Conservation (phyloP, 225 moss, liverwort and hornwort genomes). For the Pseudisothecium myosuroides region DNA sequence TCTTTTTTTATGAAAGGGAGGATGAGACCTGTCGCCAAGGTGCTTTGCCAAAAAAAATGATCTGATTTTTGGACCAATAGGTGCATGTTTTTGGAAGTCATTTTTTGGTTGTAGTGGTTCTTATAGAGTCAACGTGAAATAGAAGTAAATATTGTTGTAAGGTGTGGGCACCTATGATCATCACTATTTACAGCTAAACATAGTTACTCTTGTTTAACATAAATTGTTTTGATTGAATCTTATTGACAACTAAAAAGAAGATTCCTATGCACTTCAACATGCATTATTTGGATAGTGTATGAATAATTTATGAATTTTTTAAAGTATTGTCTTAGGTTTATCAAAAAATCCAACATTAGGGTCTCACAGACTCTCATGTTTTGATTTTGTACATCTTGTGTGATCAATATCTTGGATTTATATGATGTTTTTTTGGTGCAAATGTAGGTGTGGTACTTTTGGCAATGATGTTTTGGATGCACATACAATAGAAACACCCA, state of each 20-base stretch:
- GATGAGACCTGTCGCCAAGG: not conserved
- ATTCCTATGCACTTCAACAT: accelerated
- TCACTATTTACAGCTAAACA: accelerated
- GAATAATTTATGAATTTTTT: too few species aligned
- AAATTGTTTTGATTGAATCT: too few species aligned
- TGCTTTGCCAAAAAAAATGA: not conserved
- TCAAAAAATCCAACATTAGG: not conserved
- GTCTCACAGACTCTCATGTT: accelerated
- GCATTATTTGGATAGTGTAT: accelerated
- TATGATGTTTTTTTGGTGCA: accelerated
- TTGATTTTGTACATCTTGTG: not conserved
- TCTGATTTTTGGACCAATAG: not conserved
- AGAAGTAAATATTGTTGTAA: accelerated
- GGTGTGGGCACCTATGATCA: accelerated
- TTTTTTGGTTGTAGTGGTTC: accelerated
- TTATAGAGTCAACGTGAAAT: accelerated
- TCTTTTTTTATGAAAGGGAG: not conserved
- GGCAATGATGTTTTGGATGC: accelerated
- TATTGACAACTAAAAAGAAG: accelerated
- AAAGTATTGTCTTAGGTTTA: not conserved
- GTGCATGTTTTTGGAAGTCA: not conserved
- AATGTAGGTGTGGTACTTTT: accelerated
- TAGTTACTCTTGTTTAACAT: not conserved
- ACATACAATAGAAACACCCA: accelerated
- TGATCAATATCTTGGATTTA: accelerated